Base-by-base conservation (phyloP, 2,329 filamentous ascomycete species). In the Sporothrix globosa region DNA sequence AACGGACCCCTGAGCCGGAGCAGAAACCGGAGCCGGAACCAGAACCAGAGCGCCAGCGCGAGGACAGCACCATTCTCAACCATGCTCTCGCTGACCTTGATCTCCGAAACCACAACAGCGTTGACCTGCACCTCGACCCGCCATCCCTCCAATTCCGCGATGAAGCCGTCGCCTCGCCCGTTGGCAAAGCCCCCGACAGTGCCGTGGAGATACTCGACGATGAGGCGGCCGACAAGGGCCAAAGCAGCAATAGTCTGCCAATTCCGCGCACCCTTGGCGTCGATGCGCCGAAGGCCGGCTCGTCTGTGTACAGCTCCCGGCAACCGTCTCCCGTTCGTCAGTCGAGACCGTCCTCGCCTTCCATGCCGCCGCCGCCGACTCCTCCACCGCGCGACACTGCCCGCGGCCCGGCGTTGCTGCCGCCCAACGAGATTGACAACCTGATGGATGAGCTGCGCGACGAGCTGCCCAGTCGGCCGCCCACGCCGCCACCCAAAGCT, bases 111-210 rank as follows among this genome's bases (percentile, higher is more conserved):
- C 19, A 34, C 21, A 19, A 63, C 39, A 61, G 46, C 27, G 27
- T 68, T 41, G 53, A 68, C 24, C 53, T 56, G 7, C 21, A 27
- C 19, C 60, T 66, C 19, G 52, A 50, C 24, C 11, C 52, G 1
- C 44, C 44, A 4, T 5, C 63, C 5, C 44, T 17, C 27, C 7
- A 52, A 5, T 52, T 13, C 61, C 46, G 44, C 24, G 24, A 66
- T 4, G 24, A 66, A 39, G 63, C 41, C 5, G 61, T 72, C 19
- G 70, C 73, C 14, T 77, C 78, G 17, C 81, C 80, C 19, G 68
- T 79, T 14, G 79, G 77, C 24, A 79, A 81, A 44, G 74, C 76
- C 24, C 81, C 81, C 1, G 81, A 83, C 73, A 82, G 79, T 69
- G 81, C 81, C 34, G 80, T 83, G 53, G 81, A 80, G 52, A 72